A percentile compares a stretch with the other conserved stretches of the same genome.
These are phyloP conservation scores for Nicotiana benthamiana DNA, from an alignment of 257 asterid species.

Conservation along the genomic window DNA sequence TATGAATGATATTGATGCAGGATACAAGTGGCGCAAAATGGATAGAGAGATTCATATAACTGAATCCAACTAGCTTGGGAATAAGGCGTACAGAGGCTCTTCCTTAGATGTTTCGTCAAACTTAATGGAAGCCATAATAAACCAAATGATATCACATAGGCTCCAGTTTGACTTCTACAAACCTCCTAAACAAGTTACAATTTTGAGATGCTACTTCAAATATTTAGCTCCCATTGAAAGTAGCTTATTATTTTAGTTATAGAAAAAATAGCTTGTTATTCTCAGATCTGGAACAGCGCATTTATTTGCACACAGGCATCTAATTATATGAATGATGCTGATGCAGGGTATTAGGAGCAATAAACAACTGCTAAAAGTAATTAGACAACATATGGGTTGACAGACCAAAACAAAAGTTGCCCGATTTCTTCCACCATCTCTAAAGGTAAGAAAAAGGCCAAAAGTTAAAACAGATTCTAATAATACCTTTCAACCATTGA, in stretches of 20 bases:
- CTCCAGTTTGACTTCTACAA: neutral
- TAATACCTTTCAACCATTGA: constrained; percentile 91
- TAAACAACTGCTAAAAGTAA: neutral
- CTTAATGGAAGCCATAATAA: neutral
- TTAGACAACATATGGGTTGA: neutral
- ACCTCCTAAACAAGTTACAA: neutral
- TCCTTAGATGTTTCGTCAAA: neutral
- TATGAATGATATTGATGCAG: no score
- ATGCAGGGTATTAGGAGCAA: neutral
- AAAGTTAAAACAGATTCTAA: neutral
- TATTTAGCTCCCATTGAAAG: neutral
- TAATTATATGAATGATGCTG: neutral
- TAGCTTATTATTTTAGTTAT: neutral
- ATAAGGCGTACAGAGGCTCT: neutral
- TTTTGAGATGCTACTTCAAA: neutral
- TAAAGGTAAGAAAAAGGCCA: neutral
- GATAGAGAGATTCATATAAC: neutral
- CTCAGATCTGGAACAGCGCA: neutral
- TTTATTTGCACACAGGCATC: neutral
- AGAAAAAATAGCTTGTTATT: no score
- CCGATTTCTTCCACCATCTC: neutral
- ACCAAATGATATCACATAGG: neutral
- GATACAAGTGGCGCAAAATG: neutral
- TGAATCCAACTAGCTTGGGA: neutral
- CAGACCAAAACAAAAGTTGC: neutral